Base-by-base conservation (phyloP, 768 basidiomycete genomes). In the Xerocomellus amylosporus region DNA sequence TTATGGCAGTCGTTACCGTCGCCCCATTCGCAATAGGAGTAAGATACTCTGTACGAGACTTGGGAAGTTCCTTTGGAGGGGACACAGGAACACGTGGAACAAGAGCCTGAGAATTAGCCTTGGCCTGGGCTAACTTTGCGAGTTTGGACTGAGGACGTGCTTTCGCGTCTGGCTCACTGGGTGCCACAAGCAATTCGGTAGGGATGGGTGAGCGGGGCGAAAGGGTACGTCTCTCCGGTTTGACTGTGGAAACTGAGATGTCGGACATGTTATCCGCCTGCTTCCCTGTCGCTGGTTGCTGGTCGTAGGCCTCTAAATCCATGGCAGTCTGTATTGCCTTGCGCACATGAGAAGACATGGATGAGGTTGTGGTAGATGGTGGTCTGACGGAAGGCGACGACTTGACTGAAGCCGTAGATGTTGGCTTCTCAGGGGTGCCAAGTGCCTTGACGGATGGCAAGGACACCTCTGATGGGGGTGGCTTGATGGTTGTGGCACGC, bases 1-100 rank as follows among this genome's bases (percentile, higher is more conserved):
- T 91, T 63, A 91, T 91, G 2, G 89, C 89, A 15, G 88, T 90
- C 0, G 89, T 91, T 13, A 83, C 89, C n/a, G 87, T 84, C 4
- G 86, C 73, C 0, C 89, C 88, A 63, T 91, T 91, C n/a, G 86
- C 87, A 42, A 87, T 88, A 2, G 90, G 89, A 15, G 81, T 86
- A 12, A 90, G 71, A 64, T 85, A 88, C 64, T 90, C 84, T 7
- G 89, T 90, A 46, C 71, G 81, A 44, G 79, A 59, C 43, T 69
- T 72, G n/a, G 77, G 78, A 51, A 81, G 69, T 8, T 71, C 68
- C 44, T 62, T 70, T 34, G 64, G 67, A 46, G 66, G 70, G 49
- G 71, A 52, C 31, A 62, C 70, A 2, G 71, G 55, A 47, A 65
- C 69, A 15, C 65, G 63, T 4, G 71, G 55, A 47, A 61, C 58